phyloP scores from a whole-genome alignment of 2,329 filamentous ascomycete genomes.

The Cladosporium sp. region DNA sequence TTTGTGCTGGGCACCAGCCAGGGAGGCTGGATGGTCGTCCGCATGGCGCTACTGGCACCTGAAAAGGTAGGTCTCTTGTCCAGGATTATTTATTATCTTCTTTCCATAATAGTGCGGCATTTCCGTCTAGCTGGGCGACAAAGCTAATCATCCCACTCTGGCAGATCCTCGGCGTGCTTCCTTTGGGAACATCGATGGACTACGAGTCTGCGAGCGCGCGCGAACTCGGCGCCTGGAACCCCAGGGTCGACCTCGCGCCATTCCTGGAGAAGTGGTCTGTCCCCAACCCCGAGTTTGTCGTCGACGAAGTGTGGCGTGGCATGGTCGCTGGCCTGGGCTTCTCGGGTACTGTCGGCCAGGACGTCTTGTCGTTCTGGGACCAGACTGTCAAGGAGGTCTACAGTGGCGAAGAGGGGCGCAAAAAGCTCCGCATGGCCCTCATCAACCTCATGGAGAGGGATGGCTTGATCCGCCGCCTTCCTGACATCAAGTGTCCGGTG shows the following conservation, averaged over 20 bases:
- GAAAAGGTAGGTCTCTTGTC: slow-evolving; percentile 38
- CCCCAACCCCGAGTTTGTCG: slow-evolving; percentile 45
- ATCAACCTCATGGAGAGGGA: slow-evolving; percentile 52
- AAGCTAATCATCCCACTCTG: neutral
- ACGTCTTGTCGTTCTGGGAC: slow-evolving; percentile 46
- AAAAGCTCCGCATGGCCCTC: slow-evolving; percentile 50
- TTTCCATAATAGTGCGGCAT: neutral
- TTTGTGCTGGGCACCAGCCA: slow-evolving; percentile 55
- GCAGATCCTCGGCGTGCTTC: slow-evolving; percentile 54
- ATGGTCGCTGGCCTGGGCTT: slow-evolving; percentile 37
- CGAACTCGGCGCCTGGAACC: slow-evolving; percentile 51
- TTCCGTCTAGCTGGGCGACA: neutral
- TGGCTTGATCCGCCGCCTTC: slow-evolving; percentile 46
- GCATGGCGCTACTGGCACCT: slow-evolving; percentile 54
- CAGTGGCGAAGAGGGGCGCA: slow-evolving; percentile 50
- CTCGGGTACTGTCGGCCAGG: slow-evolving; percentile 41
- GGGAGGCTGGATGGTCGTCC: slow-evolving; percentile 53
- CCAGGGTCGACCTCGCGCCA: slow-evolving; percentile 33
- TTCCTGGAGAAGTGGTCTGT: slow-evolving; percentile 41
- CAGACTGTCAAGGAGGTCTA: slow-evolving; percentile 48
- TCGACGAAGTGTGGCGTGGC: slow-evolving; percentile 38
- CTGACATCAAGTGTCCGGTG: slow-evolving; percentile 52
- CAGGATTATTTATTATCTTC: neutral
- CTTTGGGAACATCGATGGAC: slow-evolving; percentile 54
- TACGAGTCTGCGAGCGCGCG: slow-evolving; percentile 49